Evolutionary conservation across 73 alveolate genomes (phyloP).

Genomic region (Paramecium sexaurelia): DNA sequence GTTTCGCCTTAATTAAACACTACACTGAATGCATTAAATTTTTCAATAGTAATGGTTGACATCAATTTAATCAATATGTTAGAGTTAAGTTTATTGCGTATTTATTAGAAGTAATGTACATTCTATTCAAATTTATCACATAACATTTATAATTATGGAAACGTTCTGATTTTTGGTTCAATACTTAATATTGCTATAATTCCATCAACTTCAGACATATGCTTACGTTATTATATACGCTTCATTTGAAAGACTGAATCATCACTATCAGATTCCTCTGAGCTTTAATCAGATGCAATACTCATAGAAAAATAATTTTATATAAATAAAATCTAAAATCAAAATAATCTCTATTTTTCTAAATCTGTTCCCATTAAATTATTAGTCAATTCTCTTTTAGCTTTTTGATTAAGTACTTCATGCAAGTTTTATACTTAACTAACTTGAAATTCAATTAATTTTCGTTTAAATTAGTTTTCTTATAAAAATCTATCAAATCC

Average conservation of each 20-base stretch:
- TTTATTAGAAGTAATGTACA: not conserved
- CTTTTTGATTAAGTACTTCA: not conserved
- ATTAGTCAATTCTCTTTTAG: constrained; percentile 13
- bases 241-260: not conserved
- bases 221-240: not conserved
- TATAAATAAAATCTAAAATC: not conserved
- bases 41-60: constrained; percentile 1
- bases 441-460: not conserved
- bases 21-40: not conserved
- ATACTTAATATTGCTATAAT: not conserved
- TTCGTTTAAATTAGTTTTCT: not conserved
- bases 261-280: constrained; percentile 12
- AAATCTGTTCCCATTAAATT: constrained; percentile 2
- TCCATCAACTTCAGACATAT: not conserved
- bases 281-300: not conserved
- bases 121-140: not conserved
- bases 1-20: constrained; percentile 44
- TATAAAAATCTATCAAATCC: constrained; percentile 27
- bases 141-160: not conserved
- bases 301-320: not conserved
- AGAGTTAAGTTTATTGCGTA: not conserved
- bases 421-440: constrained; percentile 4
- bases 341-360: constrained; percentile 21
- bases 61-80: not conserved
- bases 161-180: not conserved